Conservation (phyloP, 805 yeast species). For the Kazachstania taianensis region DNA sequence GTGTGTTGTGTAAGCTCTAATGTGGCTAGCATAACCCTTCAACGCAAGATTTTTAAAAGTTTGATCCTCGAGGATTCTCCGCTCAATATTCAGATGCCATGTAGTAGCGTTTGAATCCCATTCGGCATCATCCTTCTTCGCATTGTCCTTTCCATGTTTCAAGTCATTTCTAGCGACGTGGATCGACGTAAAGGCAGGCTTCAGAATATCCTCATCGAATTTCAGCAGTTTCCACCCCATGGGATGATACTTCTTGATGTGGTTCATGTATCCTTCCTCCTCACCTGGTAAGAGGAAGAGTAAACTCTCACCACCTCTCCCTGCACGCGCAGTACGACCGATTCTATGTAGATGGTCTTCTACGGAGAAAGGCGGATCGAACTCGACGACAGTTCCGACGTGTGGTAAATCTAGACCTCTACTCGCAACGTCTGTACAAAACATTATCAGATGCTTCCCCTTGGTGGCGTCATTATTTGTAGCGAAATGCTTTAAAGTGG, state of each 20-base stretch:
- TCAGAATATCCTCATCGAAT: conserved; percentile 37
- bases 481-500: conserved; percentile 58
- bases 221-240: conserved; percentile 40
- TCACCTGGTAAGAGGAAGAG: conserved; percentile 79
- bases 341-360: conserved; percentile 95
- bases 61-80: conserved; percentile 71
- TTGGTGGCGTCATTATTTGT: conserved; percentile 33
- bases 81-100: conserved; percentile 84
- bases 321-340: conserved; percentile 98
- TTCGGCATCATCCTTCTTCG: conserved; percentile 28
- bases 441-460: conserved; percentile 52
- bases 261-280: conserved; percentile 75
- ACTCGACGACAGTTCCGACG: conserved; percentile 78
- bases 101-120: conserved; percentile 97
- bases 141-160: conserved; percentile 21
- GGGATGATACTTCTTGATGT: conserved; percentile 48
- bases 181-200: conserved; percentile 27
- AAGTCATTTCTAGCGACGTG: conserved; percentile 28
- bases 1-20: conserved; percentile 95
- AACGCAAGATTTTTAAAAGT: conserved; percentile 54
- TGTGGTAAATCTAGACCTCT: conserved; percentile 90
- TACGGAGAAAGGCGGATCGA: conserved; percentile 88
- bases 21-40: conserved; percentile 76
- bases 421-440: conserved; percentile 97
- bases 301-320: conserved; percentile 66